Conservation (phyloP, 2,329 filamentous ascomycete genomes). For the Monosporascus ibericus region DNA sequence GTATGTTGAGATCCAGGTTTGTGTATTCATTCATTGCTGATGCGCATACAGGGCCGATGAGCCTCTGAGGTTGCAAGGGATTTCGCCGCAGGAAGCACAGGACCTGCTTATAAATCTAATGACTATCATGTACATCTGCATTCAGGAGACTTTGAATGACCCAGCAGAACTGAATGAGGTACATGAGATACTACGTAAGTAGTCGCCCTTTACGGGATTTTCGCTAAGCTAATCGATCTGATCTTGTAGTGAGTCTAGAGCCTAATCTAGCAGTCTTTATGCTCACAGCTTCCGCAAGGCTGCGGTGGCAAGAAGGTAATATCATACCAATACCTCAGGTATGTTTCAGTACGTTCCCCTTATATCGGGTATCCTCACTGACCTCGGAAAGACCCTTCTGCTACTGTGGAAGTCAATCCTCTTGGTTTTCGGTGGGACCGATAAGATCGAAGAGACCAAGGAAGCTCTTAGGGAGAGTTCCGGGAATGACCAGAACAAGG, state of each 20-base stretch:
- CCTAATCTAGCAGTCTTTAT: conserved; percentile 68
- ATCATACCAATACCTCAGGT: conserved; percentile 58
- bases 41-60: conserved; percentile 38
- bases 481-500: conserved; percentile 57
- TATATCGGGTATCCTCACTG: conserved; percentile 1
- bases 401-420: conserved; percentile 90
- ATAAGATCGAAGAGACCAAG: conserved; percentile 70
- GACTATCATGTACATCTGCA: conserved; percentile 55
- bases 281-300: conserved; percentile 59
- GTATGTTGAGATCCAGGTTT: conserved; percentile 29
- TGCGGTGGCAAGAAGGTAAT: conserved; percentile 68
- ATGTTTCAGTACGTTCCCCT: conserved; percentile 17
- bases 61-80: conserved; percentile 30
- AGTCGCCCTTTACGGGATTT: neutral
- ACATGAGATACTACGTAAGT: conserved; percentile 46
- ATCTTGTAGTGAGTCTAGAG: conserved; percentile 44
- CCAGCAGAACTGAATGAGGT: conserved; percentile 41
- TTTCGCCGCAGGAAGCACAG: conserved; percentile 44
- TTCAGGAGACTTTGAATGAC: conserved; percentile 52
- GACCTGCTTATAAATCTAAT: conserved; percentile 58
- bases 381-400: conserved; percentile 56
- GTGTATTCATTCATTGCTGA: conserved; percentile 24
- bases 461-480: conserved; percentile 58
- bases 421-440: conserved; percentile 74
- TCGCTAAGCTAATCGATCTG: conserved; percentile 14